These are phyloP conservation scores for Lipomyces chichibuensis DNA, from an alignment of 805 yeast genomes.

Conservation along the genomic window DNA sequence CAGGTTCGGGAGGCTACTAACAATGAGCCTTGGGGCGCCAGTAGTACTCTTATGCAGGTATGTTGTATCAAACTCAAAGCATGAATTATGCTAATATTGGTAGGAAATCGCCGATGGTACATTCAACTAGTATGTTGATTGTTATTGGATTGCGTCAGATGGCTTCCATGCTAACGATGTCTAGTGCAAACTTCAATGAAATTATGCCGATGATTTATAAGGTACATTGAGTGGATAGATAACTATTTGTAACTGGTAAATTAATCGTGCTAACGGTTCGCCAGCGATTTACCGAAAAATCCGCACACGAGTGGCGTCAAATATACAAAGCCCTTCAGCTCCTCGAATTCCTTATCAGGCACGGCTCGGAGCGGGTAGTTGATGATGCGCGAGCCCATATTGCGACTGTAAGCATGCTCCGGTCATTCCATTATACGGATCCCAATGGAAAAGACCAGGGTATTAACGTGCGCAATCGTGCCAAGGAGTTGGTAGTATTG, in stretches of 20 bases:
- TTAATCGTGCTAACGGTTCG: constrained; percentile 45
- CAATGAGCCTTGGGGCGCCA: constrained; percentile 99
- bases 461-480: constrained; percentile 87
- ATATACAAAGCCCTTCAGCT: constrained; percentile 92
- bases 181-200: constrained; percentile 48
- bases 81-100: constrained; percentile 2
- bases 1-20: constrained; percentile 87
- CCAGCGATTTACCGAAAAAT: constrained; percentile 91
- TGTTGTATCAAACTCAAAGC: constrained; percentile 11
- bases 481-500: constrained; percentile 71
- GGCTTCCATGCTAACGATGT: neutral
- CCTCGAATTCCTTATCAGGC: constrained; percentile 85
- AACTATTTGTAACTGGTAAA: neutral
- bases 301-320: constrained; percentile 97
- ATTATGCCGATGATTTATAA: constrained; percentile 52
- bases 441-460: constrained; percentile 96
- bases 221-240: constrained; percentile 12
- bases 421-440: constrained; percentile 91
- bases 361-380: constrained; percentile 92
- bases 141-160: neutral
- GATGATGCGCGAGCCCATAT: constrained; percentile 90
- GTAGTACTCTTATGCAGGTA: constrained; percentile 80
- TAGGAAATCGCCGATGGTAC: constrained; percentile 90
- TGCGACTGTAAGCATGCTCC: constrained; percentile 80
- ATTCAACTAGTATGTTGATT: constrained; percentile 55